Conservation (phyloP, 2,329 filamentous ascomycete species). For the Sclerotinia minor region DNA sequence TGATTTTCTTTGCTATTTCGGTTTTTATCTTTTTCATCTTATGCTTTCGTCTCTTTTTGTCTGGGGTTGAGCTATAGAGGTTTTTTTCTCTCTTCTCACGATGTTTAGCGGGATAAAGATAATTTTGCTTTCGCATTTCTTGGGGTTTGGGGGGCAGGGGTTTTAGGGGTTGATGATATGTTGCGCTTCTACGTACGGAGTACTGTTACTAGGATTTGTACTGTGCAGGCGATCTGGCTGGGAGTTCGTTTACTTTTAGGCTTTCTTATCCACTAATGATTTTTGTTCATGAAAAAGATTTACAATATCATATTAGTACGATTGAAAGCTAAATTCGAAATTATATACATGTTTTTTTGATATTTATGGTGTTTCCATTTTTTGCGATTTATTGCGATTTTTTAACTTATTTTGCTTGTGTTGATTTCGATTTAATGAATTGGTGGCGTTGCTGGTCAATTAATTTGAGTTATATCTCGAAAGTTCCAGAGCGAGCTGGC, state of each 20-base stretch:
- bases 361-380: background rate
- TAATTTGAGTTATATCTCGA: background rate
- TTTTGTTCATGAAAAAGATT: background rate
- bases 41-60: background rate
- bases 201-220: slow-evolving; percentile 4
- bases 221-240: slow-evolving; percentile 12
- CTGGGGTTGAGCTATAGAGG: background rate
- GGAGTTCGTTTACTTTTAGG: slow-evolving; percentile 14
- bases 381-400: background rate
- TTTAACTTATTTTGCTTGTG: background rate
- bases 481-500: background rate
- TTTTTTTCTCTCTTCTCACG: background rate
- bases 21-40: background rate
- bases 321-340: background rate
- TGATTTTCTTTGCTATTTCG: slow-evolving; percentile 1
- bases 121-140: background rate
- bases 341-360: background rate
- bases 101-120: background rate
- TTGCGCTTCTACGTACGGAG: background rate
- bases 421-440: background rate
- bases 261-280: slow-evolving; percentile 4
- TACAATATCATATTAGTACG: background rate
- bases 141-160: background rate
- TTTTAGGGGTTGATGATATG: background rate
- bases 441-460: too few relatives aligned